phyloP scores from a whole-genome alignment of 495 filamentous ascomycete species.

The Pseudoneurospora amorphoporcata region DNA sequence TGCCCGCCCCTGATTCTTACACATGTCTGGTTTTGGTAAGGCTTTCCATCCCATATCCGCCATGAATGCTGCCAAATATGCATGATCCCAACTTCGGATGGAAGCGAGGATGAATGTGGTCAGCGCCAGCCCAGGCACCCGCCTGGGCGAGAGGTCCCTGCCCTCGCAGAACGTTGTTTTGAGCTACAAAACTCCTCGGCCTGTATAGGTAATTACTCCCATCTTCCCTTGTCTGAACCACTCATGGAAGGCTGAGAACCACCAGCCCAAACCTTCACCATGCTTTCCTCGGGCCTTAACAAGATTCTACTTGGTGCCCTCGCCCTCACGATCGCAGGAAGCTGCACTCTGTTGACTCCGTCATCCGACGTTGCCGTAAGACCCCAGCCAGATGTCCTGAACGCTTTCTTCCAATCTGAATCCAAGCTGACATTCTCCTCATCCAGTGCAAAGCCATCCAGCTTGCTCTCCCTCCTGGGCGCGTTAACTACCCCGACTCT shows the following conservation, averaged over 20 bases:
- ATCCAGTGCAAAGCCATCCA: slow-evolving; percentile 10
- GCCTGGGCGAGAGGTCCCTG: neutral
- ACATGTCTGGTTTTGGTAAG: neutral
- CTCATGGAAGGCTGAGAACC: neutral
- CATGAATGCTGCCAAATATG: neutral
- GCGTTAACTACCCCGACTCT: slow-evolving; percentile 11
- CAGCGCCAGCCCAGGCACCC: neutral
- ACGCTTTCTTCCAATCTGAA: neutral
- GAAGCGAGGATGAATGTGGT: neutral
- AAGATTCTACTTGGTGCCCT: neutral
- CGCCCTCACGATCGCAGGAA: neutral
- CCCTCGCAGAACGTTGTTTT: neutral
- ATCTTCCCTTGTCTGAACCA: neutral
- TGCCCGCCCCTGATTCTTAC: neutral
- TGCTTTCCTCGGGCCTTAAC: neutral
- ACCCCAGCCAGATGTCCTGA: neutral
- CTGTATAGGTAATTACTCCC: neutral
- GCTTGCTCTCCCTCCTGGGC: slow-evolving; percentile 6
- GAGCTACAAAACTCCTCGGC: neutral
- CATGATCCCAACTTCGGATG: neutral
- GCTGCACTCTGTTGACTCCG: neutral
- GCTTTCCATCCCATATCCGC: neutral
- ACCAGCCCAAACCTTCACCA: neutral
- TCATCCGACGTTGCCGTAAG: neutral
- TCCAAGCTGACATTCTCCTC: neutral